phyloP scores from a whole-genome alignment of 2,329 filamentous ascomycete genomes.

The Monilinia vaccinii-corymbosi region DNA sequence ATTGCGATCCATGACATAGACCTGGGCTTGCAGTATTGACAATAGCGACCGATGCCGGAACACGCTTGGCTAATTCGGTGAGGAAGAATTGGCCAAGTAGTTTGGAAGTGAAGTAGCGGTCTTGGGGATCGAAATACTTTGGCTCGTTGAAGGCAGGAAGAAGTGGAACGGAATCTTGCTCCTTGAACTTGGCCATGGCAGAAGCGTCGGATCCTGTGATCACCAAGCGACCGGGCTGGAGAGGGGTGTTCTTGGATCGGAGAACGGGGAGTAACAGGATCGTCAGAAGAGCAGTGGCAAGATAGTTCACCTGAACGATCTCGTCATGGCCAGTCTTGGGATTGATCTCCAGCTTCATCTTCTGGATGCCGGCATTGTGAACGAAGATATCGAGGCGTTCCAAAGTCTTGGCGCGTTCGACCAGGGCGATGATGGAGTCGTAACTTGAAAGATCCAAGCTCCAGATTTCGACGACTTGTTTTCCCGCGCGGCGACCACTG shows the following conservation, averaged over 20 bases:
- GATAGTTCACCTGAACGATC: slow-evolving; percentile 31
- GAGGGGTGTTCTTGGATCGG: background rate
- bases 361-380: slow-evolving; percentile 35
- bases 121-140: slow-evolving; percentile 1
- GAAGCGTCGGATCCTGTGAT: background rate
- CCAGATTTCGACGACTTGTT: slow-evolving; percentile 39
- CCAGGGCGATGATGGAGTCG: slow-evolving; percentile 36
- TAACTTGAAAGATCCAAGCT: slow-evolving; percentile 39
- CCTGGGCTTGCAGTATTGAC: slow-evolving; percentile 8
- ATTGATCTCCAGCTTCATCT: background rate
- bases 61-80: slow-evolving; percentile 7
- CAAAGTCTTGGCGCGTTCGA: slow-evolving; percentile 25
- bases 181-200: background rate
- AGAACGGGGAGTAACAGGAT: slow-evolving; percentile 26
- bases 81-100: slow-evolving; percentile 13
- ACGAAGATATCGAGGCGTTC: slow-evolving; percentile 36
- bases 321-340: slow-evolving; percentile 32
- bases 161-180: background rate
- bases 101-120: slow-evolving; percentile 8
- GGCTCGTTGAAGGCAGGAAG: background rate
- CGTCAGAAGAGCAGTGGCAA: slow-evolving; percentile 20
- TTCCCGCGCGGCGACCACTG: slow-evolving; percentile 21
- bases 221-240: background rate
- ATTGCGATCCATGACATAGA: background rate
- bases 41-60: slow-evolving; percentile 8